These are phyloP conservation scores for Ceratopteris richardii DNA, from an alignment of 75 land plant species.

Conservation along the genomic window DNA sequence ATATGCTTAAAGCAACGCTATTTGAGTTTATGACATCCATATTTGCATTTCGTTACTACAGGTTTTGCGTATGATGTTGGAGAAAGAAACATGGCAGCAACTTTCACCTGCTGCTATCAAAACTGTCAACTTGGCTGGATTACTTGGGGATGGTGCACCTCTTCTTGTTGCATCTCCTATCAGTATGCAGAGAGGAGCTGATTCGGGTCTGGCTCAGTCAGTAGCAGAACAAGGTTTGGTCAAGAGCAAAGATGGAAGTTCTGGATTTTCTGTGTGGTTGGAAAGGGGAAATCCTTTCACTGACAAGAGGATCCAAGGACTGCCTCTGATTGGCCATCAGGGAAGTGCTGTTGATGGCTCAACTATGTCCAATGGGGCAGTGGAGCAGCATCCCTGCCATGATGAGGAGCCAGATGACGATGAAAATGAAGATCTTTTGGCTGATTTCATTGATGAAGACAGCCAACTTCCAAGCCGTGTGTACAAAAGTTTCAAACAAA, in stretches of 20 bases:
- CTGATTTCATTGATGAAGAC: conserved; percentile 99
- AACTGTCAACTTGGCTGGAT: conserved; percentile 70
- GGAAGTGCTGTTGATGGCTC: not conserved
- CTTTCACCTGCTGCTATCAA: conserved; percentile 64
- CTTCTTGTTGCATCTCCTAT: conserved; percentile 26
- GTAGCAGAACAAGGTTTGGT: conserved; percentile 5
- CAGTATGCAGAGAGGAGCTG: conserved; percentile 8
- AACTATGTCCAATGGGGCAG: not conserved
- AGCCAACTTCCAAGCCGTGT: conserved; percentile 89
- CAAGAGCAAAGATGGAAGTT: conserved; percentile 12
- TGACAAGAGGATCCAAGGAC: conserved; percentile 19
- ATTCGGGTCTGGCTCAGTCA: conserved; percentile 14
- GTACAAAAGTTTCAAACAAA: conserved; percentile 19
- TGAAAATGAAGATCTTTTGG: conserved; percentile 92
- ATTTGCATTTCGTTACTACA: too few species aligned
- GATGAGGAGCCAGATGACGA: conserved; percentile 40
- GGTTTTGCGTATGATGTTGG: conserved; percentile 83
- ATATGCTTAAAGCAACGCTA: too few species aligned
- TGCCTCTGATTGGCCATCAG: not conserved
- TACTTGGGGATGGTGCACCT: conserved; percentile 90
- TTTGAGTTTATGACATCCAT: too few species aligned
- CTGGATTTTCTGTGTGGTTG: conserved; percentile 74
- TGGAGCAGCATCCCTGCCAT: not conserved
- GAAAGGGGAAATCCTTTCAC: conserved; percentile 69
- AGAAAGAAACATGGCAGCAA: conserved; percentile 77